Evolutionary conservation across 768 basidiomycete species (phyloP).

Genomic region (Russula brevipes): DNA sequence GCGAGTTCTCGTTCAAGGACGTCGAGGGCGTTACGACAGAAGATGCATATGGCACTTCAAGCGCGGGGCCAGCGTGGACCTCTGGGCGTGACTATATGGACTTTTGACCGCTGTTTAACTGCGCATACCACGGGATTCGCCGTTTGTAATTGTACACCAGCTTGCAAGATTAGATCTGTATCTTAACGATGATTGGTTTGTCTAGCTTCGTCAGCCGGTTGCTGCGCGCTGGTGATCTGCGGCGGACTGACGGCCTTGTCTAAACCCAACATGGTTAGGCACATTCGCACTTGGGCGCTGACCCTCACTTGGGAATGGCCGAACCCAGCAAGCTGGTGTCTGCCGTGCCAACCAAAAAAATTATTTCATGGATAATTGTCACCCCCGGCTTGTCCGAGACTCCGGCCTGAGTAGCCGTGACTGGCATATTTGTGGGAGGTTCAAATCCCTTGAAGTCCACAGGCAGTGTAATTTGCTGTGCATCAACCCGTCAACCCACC

Average conservation of each 20-base stretch:
- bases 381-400: neutral
- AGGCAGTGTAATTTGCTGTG: neutral
- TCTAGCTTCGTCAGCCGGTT: neutral
- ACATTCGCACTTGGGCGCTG: neutral
- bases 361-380: neutral
- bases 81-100: conserved; percentile 29
- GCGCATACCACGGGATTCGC: conserved; percentile 1
- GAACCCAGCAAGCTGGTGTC: neutral
- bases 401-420: neutral
- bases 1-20: conserved; percentile 78
- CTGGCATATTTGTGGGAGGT: neutral
- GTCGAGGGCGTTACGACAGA: conserved; percentile 42
- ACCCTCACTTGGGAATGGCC: neutral
- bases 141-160: conserved; percentile 13
- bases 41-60: conserved; percentile 32
- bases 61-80: conserved; percentile 24
- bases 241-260: conserved; percentile 1
- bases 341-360: neutral
- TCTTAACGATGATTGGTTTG: neutral
- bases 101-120: conserved; percentile 16
- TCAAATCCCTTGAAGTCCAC: neutral
- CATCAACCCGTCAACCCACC: too few species aligned
- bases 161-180: conserved; percentile 10
- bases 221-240: neutral
- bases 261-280: neutral